Conservation (phyloP, 1,139 yeast species). For the Pichia sp. region DNA sequence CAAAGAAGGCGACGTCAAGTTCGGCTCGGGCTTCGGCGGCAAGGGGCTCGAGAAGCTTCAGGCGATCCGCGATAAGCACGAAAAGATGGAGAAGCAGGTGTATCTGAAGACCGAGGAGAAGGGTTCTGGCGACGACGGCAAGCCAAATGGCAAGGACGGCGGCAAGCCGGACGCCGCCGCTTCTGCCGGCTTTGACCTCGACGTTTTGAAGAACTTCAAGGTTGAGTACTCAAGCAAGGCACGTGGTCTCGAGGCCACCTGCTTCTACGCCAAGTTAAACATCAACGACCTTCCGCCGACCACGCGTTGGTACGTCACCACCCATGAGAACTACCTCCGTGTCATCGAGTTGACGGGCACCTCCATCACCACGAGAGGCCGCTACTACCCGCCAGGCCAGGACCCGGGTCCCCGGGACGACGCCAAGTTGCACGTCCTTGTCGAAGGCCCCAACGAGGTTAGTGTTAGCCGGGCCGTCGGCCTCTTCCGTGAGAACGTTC, state of each 20-base stretch:
- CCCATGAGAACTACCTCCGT: conserved; percentile 58
- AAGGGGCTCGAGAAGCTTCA: conserved; percentile 84
- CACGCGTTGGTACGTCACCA: conserved; percentile 79
- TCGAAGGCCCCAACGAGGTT: conserved; percentile 72
- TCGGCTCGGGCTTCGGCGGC: conserved; percentile 84
- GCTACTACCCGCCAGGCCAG: conserved; percentile 61
- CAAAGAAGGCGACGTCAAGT: conserved; percentile 64
- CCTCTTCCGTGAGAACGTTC: conserved; percentile 54
- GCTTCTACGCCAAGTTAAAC: conserved; percentile 47
- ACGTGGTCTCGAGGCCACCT: conserved; percentile 39
- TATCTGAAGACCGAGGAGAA: conserved; percentile 29
- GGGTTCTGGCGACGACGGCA: conserved; percentile 1
- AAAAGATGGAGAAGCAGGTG: conserved; percentile 29
- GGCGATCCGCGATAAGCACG: conserved; percentile 54
- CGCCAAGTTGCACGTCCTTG: conserved; percentile 70
- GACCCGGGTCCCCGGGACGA: conserved; percentile 51
- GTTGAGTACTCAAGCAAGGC: conserved; percentile 61
- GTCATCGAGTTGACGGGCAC: conserved; percentile 72
- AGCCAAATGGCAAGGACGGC: conserved; percentile 6
- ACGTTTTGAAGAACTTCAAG: conserved; percentile 34
- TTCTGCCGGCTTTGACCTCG: neutral
- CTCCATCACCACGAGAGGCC: conserved; percentile 81
- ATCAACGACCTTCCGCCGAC: conserved; percentile 84
- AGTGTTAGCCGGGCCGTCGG: conserved; percentile 65
- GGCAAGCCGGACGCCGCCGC: neutral